phyloP scores from a whole-genome alignment of 1,139 yeast genomes.

The Groenewaldozyma auringiensis region DNA sequence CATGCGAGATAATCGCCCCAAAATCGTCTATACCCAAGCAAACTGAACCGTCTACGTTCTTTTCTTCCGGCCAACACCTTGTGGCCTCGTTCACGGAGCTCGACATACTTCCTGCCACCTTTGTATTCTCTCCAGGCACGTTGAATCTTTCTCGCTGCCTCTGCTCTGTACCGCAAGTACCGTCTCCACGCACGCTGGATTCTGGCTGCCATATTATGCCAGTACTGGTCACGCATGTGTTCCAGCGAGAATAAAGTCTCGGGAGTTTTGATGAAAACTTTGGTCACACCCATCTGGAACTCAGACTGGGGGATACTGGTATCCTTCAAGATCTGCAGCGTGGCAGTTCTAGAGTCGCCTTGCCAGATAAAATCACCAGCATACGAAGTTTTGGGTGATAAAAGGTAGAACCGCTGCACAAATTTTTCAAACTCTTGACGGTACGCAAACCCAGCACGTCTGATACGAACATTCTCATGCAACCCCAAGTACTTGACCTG shows the following conservation, averaged over 20 bases:
- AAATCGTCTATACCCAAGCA: conserved; percentile 84
- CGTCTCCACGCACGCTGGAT: conserved; percentile 97
- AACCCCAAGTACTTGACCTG: conserved; percentile 94
- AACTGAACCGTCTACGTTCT: conserved; percentile 82
- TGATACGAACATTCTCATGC: conserved; percentile 92
- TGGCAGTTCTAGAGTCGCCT: conserved; percentile 81
- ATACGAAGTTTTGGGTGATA: conserved; percentile 86
- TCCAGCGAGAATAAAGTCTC: conserved; percentile 94
- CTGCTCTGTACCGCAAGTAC: conserved; percentile 70
- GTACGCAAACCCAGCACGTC: conserved; percentile 98
- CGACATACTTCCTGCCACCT: conserved; percentile 72
- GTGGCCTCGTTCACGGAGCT: conserved; percentile 78
- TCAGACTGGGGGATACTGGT: conserved; percentile 75
- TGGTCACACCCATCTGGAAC: conserved; percentile 89
- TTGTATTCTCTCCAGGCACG: conserved; percentile 73
- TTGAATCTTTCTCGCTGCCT: conserved; percentile 81
- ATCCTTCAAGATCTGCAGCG: conserved; percentile 66
- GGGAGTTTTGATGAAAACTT: conserved; percentile 93
- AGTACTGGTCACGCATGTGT: conserved; percentile 92
- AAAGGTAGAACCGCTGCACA: conserved; percentile 88
- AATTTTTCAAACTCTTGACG: conserved; percentile 96
- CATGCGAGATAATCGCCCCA: conserved; percentile 92
- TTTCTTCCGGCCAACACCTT: conserved; percentile 63
- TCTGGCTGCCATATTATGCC: conserved; percentile 98
- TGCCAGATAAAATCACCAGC: conserved; percentile 98